Evolutionary conservation across 2,329 filamentous ascomycete species (phyloP).

Genomic region (Pseudogymnoascus sp.): DNA sequence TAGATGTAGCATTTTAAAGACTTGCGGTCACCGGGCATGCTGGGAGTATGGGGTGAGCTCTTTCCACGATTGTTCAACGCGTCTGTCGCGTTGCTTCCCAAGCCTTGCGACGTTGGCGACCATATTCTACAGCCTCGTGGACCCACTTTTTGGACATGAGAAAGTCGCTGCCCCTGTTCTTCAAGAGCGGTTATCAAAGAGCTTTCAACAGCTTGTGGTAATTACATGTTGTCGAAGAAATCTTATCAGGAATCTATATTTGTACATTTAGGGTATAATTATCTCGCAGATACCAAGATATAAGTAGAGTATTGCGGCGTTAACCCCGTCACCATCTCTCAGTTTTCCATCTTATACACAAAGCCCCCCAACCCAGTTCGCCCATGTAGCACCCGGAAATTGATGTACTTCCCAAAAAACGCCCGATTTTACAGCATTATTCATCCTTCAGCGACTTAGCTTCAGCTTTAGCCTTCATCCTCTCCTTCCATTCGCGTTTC

Average conservation of each 20-base stretch:
- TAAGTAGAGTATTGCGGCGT: not conserved
- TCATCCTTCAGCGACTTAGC: not conserved
- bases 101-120: not conserved
- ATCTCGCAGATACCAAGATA: not conserved
- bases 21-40: not conserved
- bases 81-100: not conserved
- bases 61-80: conserved; percentile 6
- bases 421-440: not conserved
- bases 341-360: not conserved
- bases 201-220: not conserved
- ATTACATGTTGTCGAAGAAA: not conserved
- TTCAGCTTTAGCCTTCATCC: conserved; percentile 6
- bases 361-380: not conserved
- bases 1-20: conserved; percentile 1
- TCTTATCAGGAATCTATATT: not conserved
- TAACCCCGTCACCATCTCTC: not conserved
- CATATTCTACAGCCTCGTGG: not conserved
- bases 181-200: not conserved
- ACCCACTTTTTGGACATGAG: not conserved
- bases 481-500: conserved; percentile 41
- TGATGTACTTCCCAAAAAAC: not conserved
- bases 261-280: conserved; percentile 3
- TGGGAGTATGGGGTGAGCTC: not conserved
- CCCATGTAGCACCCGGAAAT: not conserved
- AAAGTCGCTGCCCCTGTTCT: not conserved